Base-by-base conservation (phyloP, 2,329 filamentous ascomycete species). In the Epichloe scottii region DNA sequence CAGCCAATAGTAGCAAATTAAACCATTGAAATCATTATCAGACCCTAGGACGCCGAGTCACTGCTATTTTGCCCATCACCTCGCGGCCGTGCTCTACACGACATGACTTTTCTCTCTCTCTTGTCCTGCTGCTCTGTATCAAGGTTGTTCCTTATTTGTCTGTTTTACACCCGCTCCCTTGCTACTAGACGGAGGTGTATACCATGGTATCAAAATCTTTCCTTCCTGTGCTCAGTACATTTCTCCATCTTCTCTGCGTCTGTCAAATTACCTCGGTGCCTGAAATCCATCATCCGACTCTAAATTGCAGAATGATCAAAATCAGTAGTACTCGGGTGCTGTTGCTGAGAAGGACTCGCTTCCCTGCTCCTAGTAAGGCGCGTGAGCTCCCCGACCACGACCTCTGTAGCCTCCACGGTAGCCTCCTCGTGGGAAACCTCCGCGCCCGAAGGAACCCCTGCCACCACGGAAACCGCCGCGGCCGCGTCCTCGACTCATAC, bases 401-500 rank as follows among this genome's bases (percentile, higher is more conserved):
- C 79, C 83, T 53, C 83, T 75, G 63, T 84, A 85, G 47, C 81
- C 82, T 53, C 79, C 82, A 51, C 83, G 74, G 63, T 85, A 86
- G 48, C 80, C 82, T 38, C 78, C 78, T 54, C 77, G 69, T 48
- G 72, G 71, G 41, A 63, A 78, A 39, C 75, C 77, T 43, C 80
- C 79, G 44, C 79, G 70, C 8, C 78, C 74, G 51, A 68, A 68
- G 51, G 73, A 71, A 49, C 78, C 73, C 57, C 78, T 69, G 48
- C 77, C 72, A 39, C 75, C 70, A 14, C 75, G 69, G 58, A 70
- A 71, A 11, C 71, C 73, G 51, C 79, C 78, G 30, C 78, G 75
- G 37, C 82, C 82, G 48, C 87, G 76, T 30, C 89, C 89, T 56
- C 91, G 82, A 59, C 80, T 85, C 89, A 98, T 91, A 54, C 93